Evolutionary conservation across 306 rosid genomes (phyloP), one percentile per base, ranked within the genome.

Genomic region (Dryas drummondii): DNA sequence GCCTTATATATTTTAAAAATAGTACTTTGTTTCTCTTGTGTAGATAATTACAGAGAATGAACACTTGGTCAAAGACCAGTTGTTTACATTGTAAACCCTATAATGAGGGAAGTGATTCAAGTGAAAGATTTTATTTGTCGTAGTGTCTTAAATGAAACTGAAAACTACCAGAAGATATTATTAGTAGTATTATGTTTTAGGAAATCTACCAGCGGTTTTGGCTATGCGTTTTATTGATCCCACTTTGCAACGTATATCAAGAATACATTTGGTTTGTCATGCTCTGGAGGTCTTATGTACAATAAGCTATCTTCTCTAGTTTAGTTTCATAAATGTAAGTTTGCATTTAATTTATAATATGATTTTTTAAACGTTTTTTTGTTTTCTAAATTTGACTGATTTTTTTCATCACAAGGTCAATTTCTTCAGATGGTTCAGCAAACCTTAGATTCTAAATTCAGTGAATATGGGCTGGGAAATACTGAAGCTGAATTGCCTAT

Each of bases 341-440:
- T 0, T 15, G 13, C 59, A 49, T 19, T 55, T 19, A 4, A n/a
- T 22, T 53, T 17, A 41, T 41, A 22, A 13, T 53, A 5, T 57
- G 46, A 19, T 52, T 64, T 52, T n/a, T 61, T 3, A 12, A 7
- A 19, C 5, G 0, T 32, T 9, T 11, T 14, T 67, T 14, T 44
- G 3, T 26, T 75, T 58, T 67, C 45, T 58, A 71, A 79, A 73
- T 44, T 66, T 16, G 63, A 66, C 56, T 68, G 49, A 17, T 37
- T 22, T 78, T 66, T 66, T 75, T 71, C 44, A 59, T 61, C 71
- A 53, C 75, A 57, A 71, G 78, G 81, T 78, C 67, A 54, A 66
- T 84, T 51, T 69, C 73, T 69, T 80, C 84, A 86, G 81, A 90
- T 93, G 91, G 84, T 88, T 83, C 87, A 83, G 76, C 88, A 84